Conservation (phyloP, 2,329 filamentous ascomycete genomes). For the Botrytis fabae region DNA sequence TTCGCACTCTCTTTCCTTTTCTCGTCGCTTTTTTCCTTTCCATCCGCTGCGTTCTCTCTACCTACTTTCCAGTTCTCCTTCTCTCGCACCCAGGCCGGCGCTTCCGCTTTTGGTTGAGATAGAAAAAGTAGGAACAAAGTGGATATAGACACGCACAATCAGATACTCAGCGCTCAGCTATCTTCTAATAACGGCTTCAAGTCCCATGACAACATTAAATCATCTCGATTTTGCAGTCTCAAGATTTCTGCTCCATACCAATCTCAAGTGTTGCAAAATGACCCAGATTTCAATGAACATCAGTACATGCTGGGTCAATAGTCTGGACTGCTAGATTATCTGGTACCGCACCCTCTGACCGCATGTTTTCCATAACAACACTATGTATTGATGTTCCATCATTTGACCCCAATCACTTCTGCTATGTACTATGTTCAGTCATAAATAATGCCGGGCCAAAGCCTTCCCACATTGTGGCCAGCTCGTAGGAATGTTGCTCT, state of each 20-base stretch:
- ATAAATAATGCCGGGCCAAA: neutral
- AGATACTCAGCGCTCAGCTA: neutral
- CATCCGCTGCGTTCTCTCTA: neutral
- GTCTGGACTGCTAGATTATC: neutral
- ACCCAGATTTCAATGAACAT: neutral
- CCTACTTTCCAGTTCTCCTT: neutral
- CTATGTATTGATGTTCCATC: neutral
- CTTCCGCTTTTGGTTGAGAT: neutral
- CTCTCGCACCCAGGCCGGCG: neutral
- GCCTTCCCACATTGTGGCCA: neutral
- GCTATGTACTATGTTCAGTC: neutral
- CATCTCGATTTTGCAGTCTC: neutral
- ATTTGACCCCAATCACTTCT: neutral
- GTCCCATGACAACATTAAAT: neutral
- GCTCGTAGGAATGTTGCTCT: neutral
- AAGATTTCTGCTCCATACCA: neutral
- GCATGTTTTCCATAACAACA: neutral
- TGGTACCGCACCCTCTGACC: neutral
- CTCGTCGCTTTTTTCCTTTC: neutral
- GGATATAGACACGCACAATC: neutral
- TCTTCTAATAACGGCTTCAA: neutral
- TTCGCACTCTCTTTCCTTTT: neutral
- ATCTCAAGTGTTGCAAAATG: neutral
- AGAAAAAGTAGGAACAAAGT: neutral
- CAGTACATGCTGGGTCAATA: neutral